Percentiles rank a stretch among this genome's conserved stretches.
These are phyloP conservation scores for Clitopilus passeckerianus DNA, from an alignment of 768 basidiomycete species.

Conservation along the genomic window DNA sequence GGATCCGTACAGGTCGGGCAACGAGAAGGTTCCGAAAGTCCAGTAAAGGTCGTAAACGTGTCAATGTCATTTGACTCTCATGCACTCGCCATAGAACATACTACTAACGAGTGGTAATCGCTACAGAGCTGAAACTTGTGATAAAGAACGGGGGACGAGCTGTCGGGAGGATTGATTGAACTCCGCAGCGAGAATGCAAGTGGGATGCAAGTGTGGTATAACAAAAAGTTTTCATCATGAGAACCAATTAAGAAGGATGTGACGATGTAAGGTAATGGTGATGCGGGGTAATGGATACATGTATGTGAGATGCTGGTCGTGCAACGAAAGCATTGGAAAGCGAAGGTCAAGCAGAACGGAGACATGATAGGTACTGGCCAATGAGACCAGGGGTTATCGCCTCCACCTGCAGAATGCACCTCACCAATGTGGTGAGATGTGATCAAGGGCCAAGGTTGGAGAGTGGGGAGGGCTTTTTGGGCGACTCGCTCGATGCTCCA, in stretches of 20 bases:
- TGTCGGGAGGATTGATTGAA: not conserved
- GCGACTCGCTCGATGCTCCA: not conserved
- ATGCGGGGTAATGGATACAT: not conserved
- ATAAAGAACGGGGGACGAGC: not conserved
- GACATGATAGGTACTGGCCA: not conserved
- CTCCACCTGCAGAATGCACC: not conserved
- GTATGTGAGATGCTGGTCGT: not conserved
- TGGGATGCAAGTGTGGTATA: not conserved
- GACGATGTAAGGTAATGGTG: not conserved
- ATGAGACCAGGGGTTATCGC: too few species aligned
- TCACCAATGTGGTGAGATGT: not conserved
- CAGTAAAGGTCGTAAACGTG: not conserved
- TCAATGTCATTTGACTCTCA: not conserved
- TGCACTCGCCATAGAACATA: not conserved
- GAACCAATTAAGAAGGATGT: not conserved
- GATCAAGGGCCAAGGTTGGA: slow-evolving; percentile 3
- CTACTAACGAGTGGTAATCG: not conserved
- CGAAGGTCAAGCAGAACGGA: not conserved
- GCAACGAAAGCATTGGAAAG: not conserved
- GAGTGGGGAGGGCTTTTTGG: slow-evolving; percentile 11
- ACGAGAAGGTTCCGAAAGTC: not conserved
- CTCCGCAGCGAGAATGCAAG: not conserved
- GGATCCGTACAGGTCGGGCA: not conserved
- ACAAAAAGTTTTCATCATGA: not conserved
- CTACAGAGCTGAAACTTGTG: not conserved